Evolutionary conservation across 139 green algal species (phyloP).

Genomic region (Mychonastes homosphaera): DNA sequence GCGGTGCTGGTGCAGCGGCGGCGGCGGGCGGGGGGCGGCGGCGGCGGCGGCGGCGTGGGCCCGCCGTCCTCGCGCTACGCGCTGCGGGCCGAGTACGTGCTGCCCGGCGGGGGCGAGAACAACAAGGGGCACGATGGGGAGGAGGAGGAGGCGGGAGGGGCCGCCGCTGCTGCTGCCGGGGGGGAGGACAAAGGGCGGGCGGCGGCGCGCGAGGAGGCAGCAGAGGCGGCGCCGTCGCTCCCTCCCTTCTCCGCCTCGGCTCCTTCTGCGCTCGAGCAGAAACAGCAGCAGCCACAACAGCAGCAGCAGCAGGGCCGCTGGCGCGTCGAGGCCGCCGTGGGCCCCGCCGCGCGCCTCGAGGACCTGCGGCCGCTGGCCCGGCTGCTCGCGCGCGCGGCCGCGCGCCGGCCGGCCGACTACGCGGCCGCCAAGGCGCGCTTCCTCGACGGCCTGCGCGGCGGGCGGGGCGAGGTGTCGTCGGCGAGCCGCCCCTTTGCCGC

Average conservation of each 20-base stretch:
- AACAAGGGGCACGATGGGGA: not conserved
- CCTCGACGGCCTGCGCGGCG: constrained; percentile 35
- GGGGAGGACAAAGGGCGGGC: too few species aligned
- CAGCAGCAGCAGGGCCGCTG: constrained; percentile 21
- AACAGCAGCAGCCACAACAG: not conserved
- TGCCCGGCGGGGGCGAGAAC: constrained; percentile 25
- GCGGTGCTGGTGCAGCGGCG: constrained; percentile 66
- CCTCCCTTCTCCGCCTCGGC: too few species aligned
- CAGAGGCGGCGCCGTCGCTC: too few species aligned
- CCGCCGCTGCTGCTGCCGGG: not conserved
- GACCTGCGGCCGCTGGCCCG: constrained; percentile 78
- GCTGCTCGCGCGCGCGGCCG: constrained; percentile 43
- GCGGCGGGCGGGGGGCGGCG: too few species aligned
- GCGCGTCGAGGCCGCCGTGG: constrained; percentile 44
- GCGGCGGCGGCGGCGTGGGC: too few species aligned
- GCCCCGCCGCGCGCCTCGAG: constrained; percentile 66
- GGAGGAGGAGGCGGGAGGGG: not conserved
- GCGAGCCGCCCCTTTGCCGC: not conserved
- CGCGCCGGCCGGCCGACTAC: constrained; percentile 44
- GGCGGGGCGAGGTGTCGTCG: not conserved
- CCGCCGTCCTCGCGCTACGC: constrained; percentile 56
- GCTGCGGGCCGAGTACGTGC: constrained; percentile 64
- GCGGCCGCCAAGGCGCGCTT: constrained; percentile 60
- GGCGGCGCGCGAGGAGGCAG: not conserved
- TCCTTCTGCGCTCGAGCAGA: too few species aligned